Evolutionary conservation across 2,329 filamentous ascomycete genomes (phyloP).

Genomic region (Delphinella strobiligena): DNA sequence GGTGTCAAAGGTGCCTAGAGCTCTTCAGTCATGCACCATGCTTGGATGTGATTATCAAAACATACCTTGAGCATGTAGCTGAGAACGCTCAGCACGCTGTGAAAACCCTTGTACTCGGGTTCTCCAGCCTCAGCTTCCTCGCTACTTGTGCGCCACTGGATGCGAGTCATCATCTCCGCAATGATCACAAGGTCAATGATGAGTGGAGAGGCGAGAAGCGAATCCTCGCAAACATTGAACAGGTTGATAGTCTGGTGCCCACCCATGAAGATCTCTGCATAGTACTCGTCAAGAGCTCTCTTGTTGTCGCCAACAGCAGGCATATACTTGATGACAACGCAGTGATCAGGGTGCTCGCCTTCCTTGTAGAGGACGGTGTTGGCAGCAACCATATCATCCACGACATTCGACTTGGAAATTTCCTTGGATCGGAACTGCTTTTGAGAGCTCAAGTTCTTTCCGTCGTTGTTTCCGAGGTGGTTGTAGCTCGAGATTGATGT

Average conservation of each 20-base stretch:
- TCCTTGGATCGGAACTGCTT: constrained; percentile 99
- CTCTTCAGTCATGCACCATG: constrained; percentile 8
- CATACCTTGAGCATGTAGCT: constrained; percentile 88
- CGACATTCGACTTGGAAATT: constrained; percentile 98
- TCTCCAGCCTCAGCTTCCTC: constrained; percentile 20
- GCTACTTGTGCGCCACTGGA: constrained; percentile 66
- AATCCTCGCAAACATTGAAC: constrained; percentile 99
- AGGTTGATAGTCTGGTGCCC: constrained; percentile 96
- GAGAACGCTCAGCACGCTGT: constrained; percentile 90
- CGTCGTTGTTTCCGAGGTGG: constrained; percentile 98
- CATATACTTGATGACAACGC: constrained; percentile 99
- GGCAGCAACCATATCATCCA: constrained; percentile 98
- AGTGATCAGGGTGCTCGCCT: constrained; percentile 94
- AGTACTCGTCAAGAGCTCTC: constrained; percentile 97
- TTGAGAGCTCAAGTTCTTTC: constrained; percentile 95
- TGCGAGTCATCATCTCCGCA: constrained; percentile 96
- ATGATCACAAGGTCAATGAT: constrained; percentile 94
- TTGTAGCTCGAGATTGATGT: constrained; percentile 99
- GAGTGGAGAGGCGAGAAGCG: constrained; percentile 83
- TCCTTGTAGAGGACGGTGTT: constrained; percentile 83
- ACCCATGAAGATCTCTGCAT: constrained; percentile 97
- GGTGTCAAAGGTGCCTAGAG: constrained; percentile 80
- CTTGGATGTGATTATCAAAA: neutral
- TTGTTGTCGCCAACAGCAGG: constrained; percentile 98
- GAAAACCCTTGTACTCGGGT: constrained; percentile 76